These are phyloP conservation scores for Pseudisothecium myosuroides DNA, from an alignment of 225 moss, liverwort and hornwort genomes.

Conservation along the genomic window DNA sequence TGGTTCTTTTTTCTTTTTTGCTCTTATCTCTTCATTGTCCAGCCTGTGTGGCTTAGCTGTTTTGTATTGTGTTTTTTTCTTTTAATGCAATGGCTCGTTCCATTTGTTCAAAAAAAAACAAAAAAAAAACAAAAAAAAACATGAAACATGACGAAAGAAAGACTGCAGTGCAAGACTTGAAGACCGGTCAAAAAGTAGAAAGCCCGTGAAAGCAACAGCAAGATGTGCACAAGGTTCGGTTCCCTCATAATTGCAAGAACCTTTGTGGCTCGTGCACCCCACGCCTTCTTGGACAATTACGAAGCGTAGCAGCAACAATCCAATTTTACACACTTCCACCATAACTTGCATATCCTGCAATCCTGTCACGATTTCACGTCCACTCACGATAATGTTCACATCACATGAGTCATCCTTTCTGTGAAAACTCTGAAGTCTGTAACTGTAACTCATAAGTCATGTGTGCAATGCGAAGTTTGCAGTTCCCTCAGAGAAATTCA, in stretches of 20 bases:
- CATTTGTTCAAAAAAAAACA: too few species aligned
- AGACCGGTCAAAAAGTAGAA: not conserved
- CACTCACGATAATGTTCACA: not conserved
- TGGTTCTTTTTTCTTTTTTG: too few species aligned
- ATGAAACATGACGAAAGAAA: not conserved
- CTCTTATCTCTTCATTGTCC: too few species aligned
- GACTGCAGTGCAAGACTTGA: not conserved
- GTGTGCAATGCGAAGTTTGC: not conserved
- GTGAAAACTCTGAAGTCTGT: too few species aligned
- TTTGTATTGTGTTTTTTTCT: too few species aligned
- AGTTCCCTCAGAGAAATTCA: not conserved
- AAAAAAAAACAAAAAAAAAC: too few species aligned
- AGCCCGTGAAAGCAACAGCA: not conserved
- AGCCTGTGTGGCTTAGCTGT: too few species aligned
- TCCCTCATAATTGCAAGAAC: not conserved
- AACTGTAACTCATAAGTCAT: too few species aligned
- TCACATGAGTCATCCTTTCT: not conserved
- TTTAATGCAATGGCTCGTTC: too few species aligned
- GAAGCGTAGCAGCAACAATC: not conserved
- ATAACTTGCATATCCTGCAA: not conserved
- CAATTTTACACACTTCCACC: not conserved
- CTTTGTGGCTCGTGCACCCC: not conserved
- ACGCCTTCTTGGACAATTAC: not conserved
- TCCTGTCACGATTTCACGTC: not conserved
- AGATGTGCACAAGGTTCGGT: not conserved